Evolutionary conservation across 1,139 yeast genomes (phyloP).

Genomic region (Citeromyces siamensis): DNA sequence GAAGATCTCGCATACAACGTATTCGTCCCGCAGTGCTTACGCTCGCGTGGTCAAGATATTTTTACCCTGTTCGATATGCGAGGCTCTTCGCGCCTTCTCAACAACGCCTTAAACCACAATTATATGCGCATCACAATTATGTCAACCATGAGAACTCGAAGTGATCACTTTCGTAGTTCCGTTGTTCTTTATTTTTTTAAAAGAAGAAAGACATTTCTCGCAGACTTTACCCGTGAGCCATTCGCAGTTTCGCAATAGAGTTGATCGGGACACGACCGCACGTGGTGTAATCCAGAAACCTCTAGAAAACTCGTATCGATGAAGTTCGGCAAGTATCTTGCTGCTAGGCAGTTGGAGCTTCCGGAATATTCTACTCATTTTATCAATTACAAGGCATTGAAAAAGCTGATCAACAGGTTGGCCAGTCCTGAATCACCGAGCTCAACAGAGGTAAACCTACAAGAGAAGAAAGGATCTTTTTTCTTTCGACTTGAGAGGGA

Average conservation of each 20-base stretch:
- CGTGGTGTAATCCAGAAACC: not conserved
- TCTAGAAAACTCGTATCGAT: constrained; percentile 7
- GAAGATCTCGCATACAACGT: not conserved
- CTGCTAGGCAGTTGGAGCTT: constrained; percentile 84
- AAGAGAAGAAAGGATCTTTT: constrained; percentile 87
- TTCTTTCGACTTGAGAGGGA: constrained; percentile 91
- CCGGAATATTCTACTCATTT: constrained; percentile 93
- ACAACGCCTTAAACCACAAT: too few relatives aligned
- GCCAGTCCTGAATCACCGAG: constrained; percentile 27
- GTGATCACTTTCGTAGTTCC: too few relatives aligned
- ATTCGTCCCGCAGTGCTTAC: too few relatives aligned
- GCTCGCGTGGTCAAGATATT: too few relatives aligned
- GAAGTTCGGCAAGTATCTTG: constrained; percentile 95
- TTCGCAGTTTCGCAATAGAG: not conserved
- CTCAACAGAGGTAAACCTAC: constrained; percentile 42
- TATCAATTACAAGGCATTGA: constrained; percentile 87
- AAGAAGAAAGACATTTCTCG: too few relatives aligned
- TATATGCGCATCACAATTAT: too few relatives aligned
- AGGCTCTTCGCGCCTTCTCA: too few relatives aligned
- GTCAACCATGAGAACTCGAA: too few relatives aligned
- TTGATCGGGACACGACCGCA: not conserved
- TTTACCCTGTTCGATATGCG: too few relatives aligned
- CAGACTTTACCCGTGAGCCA: too few relatives aligned
- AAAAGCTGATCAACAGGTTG: constrained; percentile 63
- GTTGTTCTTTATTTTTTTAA: too few relatives aligned